These are phyloP conservation scores for Podospora bellae-mahoneyi DNA, from an alignment of 495 filamentous ascomycete species.

Conservation along the genomic window DNA sequence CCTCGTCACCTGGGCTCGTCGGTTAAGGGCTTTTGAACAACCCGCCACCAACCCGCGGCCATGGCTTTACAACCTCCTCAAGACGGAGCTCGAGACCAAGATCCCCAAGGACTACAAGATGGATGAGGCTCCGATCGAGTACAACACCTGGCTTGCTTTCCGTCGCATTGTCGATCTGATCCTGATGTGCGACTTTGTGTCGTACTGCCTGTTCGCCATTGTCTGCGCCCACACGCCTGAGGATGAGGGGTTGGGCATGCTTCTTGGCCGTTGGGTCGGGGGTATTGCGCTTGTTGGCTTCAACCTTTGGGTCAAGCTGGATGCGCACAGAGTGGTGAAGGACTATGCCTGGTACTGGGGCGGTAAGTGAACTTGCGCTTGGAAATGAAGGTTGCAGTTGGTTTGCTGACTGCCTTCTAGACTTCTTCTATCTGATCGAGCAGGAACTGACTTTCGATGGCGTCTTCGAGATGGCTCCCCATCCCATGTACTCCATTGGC, in stretches of 20 bases:
- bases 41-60: conserved; percentile 77
- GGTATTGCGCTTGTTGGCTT: conserved; percentile 82
- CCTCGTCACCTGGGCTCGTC: conserved; percentile 82
- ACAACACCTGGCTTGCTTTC: conserved; percentile 98
- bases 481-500: conserved; percentile 98
- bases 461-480: conserved; percentile 97
- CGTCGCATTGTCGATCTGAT: conserved; percentile 92
- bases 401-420: conserved; percentile 33
- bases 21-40: conserved; percentile 79
- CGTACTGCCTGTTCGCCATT: conserved; percentile 92
- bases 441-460: conserved; percentile 97
- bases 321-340: conserved; percentile 97
- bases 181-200: conserved; percentile 96
- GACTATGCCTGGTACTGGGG: conserved; percentile 99
- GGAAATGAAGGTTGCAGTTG: too few species aligned
- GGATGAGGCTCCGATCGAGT: conserved; percentile 88
- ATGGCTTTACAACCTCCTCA: conserved; percentile 74
- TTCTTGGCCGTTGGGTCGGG: conserved; percentile 70
- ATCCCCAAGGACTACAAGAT: conserved; percentile 93
- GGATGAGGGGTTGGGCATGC: conserved; percentile 66
- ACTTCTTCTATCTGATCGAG: conserved; percentile 98
- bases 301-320: conserved; percentile 98
- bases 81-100: conserved; percentile 87
- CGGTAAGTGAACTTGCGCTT: conserved; percentile 25
- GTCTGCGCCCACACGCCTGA: conserved; percentile 74